phyloP scores from a whole-genome alignment of 1,139 yeast species.

The Debaryomycetaceae sp. region DNA sequence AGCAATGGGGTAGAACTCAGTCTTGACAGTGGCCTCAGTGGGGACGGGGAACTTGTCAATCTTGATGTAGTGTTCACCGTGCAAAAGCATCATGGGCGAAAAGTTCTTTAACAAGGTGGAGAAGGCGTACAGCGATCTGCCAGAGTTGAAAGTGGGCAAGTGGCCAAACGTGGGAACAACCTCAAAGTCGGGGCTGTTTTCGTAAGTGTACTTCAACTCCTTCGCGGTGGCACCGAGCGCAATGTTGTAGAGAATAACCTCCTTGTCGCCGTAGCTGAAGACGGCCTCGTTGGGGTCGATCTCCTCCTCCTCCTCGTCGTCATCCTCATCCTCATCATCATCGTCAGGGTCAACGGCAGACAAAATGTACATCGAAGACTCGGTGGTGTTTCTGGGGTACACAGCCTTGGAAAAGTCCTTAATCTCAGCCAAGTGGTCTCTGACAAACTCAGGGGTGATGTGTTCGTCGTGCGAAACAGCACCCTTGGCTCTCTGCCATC shows the following conservation, averaged over 20 bases:
- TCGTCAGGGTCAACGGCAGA: constrained; percentile 57
- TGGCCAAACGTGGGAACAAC: constrained; percentile 93
- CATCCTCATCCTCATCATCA: constrained; percentile 46
- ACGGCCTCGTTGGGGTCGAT: constrained; percentile 38
- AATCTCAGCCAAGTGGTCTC: constrained; percentile 62
- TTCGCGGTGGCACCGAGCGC: constrained; percentile 82
- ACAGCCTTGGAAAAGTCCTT: constrained; percentile 60
- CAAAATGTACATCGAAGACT: constrained; percentile 75
- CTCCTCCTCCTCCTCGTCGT: constrained; percentile 48
- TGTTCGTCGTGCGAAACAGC: constrained; percentile 56
- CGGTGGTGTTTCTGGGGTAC: constrained; percentile 63
- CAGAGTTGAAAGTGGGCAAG: constrained; percentile 60
- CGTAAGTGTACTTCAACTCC: constrained; percentile 79
- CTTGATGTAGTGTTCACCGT: constrained; percentile 93
- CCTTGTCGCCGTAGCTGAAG: constrained; percentile 56
- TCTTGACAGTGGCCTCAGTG: constrained; percentile 57
- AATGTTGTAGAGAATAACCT: constrained; percentile 79
- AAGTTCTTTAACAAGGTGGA: constrained; percentile 67
- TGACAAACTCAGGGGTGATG: constrained; percentile 66
- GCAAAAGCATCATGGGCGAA: constrained; percentile 84
- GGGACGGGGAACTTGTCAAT: constrained; percentile 79
- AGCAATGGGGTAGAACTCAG: constrained; percentile 65
- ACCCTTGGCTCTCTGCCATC: constrained; percentile 95
- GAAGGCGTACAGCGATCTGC: constrained; percentile 49
- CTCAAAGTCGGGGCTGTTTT: constrained; percentile 72